These are phyloP conservation scores for Clonostachys rosea DNA, from an alignment of 2,329 filamentous ascomycete species.

Conservation along the genomic window DNA sequence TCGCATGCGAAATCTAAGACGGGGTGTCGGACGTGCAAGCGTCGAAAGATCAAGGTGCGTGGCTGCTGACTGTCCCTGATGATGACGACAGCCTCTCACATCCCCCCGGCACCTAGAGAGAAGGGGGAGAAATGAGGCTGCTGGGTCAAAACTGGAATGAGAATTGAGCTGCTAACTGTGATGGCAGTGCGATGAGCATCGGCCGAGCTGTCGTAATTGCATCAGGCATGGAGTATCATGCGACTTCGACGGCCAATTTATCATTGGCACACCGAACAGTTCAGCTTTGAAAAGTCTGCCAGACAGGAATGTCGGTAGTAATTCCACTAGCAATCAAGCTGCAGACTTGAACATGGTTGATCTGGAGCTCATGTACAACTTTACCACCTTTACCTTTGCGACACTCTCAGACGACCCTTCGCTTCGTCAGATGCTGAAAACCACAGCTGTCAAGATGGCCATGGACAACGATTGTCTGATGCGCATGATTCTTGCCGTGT, in stretches of 20 bases:
- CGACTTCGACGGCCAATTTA: slow-evolving; percentile 15
- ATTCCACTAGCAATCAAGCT: neutral
- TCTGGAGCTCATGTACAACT: slow-evolving; percentile 50
- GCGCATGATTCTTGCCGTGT: slow-evolving; percentile 39
- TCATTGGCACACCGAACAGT: neutral
- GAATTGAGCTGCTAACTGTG: too few relatives aligned
- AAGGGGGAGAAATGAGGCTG: too few relatives aligned
- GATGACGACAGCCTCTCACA: neutral
- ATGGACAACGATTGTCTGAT: slow-evolving; percentile 41
- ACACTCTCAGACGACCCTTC: slow-evolving; percentile 35
- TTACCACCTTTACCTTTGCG: slow-evolving; percentile 38
- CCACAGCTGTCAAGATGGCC: slow-evolving; percentile 39
- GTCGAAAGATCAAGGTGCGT: slow-evolving; percentile 31
- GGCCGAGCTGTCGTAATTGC: slow-evolving; percentile 31
- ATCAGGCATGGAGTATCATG: slow-evolving; percentile 31
- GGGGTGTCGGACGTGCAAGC: slow-evolving; percentile 30
- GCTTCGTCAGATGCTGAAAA: slow-evolving; percentile 38
- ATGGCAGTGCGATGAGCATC: slow-evolving; percentile 29
- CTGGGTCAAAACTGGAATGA: too few relatives aligned
- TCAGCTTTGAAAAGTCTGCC: neutral
- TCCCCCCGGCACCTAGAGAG: too few relatives aligned
- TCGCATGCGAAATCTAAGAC: slow-evolving; percentile 11
- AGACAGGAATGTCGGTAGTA: neutral
- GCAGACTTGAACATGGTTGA: slow-evolving; percentile 29
- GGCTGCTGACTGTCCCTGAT: neutral